Evolutionary conservation across 805 yeast species (phyloP), one percentile per base, ranked within the genome.

Genomic region (Candida glaebosa): DNA sequence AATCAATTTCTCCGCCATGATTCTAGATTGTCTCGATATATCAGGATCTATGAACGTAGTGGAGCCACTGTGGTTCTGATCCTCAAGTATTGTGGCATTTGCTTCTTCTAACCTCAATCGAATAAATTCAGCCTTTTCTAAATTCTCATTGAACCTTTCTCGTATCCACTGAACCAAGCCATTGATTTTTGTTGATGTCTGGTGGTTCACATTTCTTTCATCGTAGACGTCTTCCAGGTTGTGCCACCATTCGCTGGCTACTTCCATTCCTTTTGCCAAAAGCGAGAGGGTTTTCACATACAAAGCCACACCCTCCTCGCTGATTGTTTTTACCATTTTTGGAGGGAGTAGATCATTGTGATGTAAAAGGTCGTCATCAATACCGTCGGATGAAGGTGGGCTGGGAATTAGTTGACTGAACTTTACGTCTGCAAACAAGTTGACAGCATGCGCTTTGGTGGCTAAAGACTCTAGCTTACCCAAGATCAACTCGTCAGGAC

Each of bases 161-260:
- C 98, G 75, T 5, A 87, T 82, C 96, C 96, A 89, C 63, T 93
- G 97, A 9, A 89, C 95, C 36, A 85, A 67, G 54, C 75, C 80
- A 57, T 83, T 83, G 51, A 84, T 63, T 44, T 74, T 71, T 5
- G 62, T 52, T 4, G 67, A 57, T 2, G 49, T 47, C 16, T 53
- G 60, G 20, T 54, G 34, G 38, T 53, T 51, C 9, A 46, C 38
- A 14, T 33, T 37, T 14, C 40, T 31, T 26, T 34, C 24, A 14
- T 34, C 20, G 5, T 17, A 17, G 18, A 34, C 43, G 16, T 38
- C 44, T 18, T 34, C 41, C 18, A 34, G 9, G 28, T 62, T 64
- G 46, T 78, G 75, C 98, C 98, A 93, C 97, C 98, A 93, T 10
- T 75, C 82, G 33, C 90, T 80, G 1, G 96, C 95, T 31, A 81